phyloP scores from a whole-genome alignment of 2,329 filamentous ascomycete species.

The Pseudocercospora macadamiae region DNA sequence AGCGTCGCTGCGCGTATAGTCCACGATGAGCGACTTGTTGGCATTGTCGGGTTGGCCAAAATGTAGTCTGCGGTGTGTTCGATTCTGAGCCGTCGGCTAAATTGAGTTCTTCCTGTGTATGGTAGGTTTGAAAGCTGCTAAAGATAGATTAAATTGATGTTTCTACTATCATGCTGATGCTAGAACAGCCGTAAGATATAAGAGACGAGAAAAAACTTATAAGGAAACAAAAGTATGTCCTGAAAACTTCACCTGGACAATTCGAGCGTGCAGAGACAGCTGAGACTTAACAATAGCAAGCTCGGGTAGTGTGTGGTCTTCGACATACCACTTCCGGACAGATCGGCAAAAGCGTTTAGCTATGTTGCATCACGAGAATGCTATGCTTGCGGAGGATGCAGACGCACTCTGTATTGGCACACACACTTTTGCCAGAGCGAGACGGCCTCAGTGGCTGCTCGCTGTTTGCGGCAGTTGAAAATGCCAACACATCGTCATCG shows the following conservation, averaged over 20 bases:
- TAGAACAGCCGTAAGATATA: too few species aligned
- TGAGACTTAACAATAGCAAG: slow-evolving; percentile 6
- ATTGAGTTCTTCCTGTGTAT: too few species aligned
- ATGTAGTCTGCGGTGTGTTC: too few species aligned
- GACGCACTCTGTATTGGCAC: neutral
- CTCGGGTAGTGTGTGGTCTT: neutral
- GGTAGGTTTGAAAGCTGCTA: neutral
- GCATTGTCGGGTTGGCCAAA: too few species aligned
- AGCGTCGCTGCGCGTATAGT: slow-evolving; percentile 3
- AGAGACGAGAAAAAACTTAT: neutral
- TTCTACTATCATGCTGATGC: neutral
- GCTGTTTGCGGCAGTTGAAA: neutral
- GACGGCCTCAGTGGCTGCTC: neutral
- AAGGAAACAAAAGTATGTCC: neutral
- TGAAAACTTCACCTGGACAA: neutral
- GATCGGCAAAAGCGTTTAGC: neutral
- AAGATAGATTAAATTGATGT: neutral
- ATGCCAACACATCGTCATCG: neutral
- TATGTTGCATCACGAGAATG: slow-evolving; percentile 1
- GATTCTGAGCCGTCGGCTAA: too few species aligned
- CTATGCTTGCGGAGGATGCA: neutral
- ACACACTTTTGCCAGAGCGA: neutral
- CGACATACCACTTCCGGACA: slow-evolving; percentile 5
- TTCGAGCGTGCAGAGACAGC: neutral
- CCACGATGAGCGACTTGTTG: neutral